Conservation (phyloP, 208 protist genomes). For the Trypanosoma conorhini region DNA sequence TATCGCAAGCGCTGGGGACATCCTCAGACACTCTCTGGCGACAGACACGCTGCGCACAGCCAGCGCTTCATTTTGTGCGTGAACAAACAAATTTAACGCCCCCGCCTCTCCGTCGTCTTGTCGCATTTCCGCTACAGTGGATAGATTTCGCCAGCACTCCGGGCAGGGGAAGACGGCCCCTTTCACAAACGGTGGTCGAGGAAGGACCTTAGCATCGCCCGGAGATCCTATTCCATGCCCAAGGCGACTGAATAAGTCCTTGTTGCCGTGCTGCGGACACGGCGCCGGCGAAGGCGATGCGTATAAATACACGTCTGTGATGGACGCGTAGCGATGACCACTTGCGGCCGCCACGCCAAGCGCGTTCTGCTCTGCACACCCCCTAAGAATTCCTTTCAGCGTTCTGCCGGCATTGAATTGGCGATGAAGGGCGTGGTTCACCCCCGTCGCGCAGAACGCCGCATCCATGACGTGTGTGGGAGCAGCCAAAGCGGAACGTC, state of each 20-base stretch:
- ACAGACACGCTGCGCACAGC: conserved; percentile 13
- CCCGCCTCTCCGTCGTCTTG: conserved; percentile 22
- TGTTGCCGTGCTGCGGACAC: not conserved
- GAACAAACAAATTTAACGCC: conserved; percentile 51
- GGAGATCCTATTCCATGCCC: not conserved
- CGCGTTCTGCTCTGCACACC: conserved; percentile 90
- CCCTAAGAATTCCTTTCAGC: conserved; percentile 76
- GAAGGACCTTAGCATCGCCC: not conserved
- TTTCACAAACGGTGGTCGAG: not conserved
- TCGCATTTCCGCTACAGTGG: conserved; percentile 46
- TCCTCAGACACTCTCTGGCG: conserved; percentile 12
- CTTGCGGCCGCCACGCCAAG: conserved; percentile 74
- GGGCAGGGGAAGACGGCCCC: conserved; percentile 62
- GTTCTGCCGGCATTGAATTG: conserved; percentile 45
- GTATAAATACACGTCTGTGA: conserved; percentile 60
- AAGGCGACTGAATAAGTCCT: not conserved
- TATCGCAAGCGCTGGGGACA: conserved; percentile 5
- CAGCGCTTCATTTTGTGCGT: conserved; percentile 10
- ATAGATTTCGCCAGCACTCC: conserved; percentile 75
- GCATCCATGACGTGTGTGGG: not conserved
- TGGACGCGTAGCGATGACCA: conserved; percentile 50
- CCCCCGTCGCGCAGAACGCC: conserved; percentile 41
- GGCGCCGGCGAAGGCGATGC: conserved; percentile 8
- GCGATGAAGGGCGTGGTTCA: conserved; percentile 78
- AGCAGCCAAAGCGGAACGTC: not conserved